These are phyloP conservation scores for Rhizopogon vesiculosus DNA, from an alignment of 768 basidiomycete genomes.

Conservation along the genomic window DNA sequence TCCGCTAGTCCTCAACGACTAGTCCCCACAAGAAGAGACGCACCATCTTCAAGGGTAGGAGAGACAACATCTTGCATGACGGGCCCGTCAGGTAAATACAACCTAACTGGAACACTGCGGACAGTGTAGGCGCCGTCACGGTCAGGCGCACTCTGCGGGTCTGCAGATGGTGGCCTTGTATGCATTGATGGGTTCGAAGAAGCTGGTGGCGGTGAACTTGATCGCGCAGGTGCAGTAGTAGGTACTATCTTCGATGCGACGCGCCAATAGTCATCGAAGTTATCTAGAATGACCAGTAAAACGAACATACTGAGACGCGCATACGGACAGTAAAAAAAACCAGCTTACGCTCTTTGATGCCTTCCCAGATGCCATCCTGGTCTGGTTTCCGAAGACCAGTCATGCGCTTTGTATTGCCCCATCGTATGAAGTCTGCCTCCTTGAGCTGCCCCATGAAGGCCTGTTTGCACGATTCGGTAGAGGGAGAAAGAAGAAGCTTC, in stretches of 20 bases:
- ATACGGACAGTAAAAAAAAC: constrained; percentile 2
- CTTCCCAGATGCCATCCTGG: constrained; percentile 97
- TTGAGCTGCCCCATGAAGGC: constrained; percentile 95
- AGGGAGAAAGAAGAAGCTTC: constrained; percentile 76
- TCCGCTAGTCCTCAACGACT: background rate
- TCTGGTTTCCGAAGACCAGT: constrained; percentile 87
- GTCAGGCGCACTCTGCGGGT: constrained; percentile 49
- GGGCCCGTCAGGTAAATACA: constrained; percentile 89
- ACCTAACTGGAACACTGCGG: constrained; percentile 81
- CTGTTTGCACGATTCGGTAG: constrained; percentile 84
- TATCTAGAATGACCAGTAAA: constrained; percentile 49
- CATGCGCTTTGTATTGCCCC: constrained; percentile 94
- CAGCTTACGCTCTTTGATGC: constrained; percentile 85
- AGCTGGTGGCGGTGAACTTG: constrained; percentile 51
- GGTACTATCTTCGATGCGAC: constrained; percentile 93
- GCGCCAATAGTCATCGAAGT: constrained; percentile 93
- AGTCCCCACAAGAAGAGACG: constrained; percentile 19
- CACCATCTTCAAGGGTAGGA: constrained; percentile 75
- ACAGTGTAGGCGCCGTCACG: constrained; percentile 85
- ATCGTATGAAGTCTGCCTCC: constrained; percentile 95
- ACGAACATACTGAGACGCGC: background rate
- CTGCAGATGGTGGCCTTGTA: constrained; percentile 58
- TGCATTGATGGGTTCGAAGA: constrained; percentile 56
- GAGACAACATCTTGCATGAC: constrained; percentile 88
- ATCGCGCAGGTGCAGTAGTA: constrained; percentile 58